A percentile compares a stretch with the other conserved stretches of the same genome.
phyloP scores from a whole-genome alignment of 164 flowering plant genomes.

The Vitis cinerea region DNA sequence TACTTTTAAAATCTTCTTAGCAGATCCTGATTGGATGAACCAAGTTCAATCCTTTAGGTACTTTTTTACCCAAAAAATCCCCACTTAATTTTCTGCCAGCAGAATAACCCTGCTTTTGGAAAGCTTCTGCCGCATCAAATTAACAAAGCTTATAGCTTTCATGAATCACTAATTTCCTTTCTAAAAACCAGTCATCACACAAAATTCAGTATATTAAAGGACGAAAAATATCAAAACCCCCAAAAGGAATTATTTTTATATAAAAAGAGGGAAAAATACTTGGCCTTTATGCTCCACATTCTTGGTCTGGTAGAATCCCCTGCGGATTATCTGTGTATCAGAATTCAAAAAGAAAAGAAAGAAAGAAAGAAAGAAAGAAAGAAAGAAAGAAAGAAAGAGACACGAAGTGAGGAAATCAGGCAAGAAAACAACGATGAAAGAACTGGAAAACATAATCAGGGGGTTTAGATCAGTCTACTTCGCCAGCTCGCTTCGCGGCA shows the following conservation, averaged over 20 bases:
- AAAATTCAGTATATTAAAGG: neutral
- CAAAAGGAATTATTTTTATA: no score
- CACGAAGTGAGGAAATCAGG: neutral
- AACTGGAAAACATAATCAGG: neutral
- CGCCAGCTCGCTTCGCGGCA: constrained; percentile 87
- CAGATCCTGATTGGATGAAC: no score
- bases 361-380: neutral
- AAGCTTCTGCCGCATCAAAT: no score
- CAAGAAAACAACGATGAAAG: neutral
- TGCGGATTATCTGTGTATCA: constrained; percentile 60
- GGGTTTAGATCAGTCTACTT: constrained; percentile 33
- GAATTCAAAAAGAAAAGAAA: constrained; percentile 2
- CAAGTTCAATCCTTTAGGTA: no score
- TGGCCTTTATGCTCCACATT: constrained; percentile 85
- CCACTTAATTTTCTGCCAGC: no score
- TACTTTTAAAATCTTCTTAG: no score
- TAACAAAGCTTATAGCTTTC: no score
- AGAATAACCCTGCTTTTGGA: no score
- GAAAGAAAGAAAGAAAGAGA: neutral
- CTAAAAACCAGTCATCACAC: no score
- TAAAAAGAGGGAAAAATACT: constrained; percentile 31
- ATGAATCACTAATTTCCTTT: no score
- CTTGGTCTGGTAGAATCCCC: constrained; percentile 73
- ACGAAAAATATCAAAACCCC: neutral
- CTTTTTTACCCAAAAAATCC: no score